Conservation (phyloP, 495 filamentous ascomycete genomes). For the Penicillium crystallinum region DNA sequence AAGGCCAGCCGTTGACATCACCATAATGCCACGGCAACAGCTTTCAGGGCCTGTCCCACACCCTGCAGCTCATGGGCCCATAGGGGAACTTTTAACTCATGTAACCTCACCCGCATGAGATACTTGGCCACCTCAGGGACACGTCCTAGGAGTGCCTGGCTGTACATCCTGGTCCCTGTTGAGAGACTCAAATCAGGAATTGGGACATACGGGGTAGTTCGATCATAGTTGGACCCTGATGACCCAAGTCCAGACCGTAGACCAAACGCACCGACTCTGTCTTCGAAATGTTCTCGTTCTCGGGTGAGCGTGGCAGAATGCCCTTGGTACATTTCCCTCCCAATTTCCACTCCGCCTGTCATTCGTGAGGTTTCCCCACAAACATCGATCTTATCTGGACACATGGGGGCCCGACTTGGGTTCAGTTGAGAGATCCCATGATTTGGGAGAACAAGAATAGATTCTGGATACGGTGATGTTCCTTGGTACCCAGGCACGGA, state of each 20-base stretch:
- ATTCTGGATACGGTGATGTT: not conserved
- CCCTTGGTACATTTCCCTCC: too few relatives aligned
- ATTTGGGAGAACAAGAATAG: not conserved
- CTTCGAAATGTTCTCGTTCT: too few relatives aligned
- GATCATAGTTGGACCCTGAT: not conserved
- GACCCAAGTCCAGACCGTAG: too few relatives aligned
- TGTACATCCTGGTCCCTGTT: not conserved
- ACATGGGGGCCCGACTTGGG: not conserved
- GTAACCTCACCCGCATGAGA: slow-evolving; percentile 23
- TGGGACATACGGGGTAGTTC: too few relatives aligned
- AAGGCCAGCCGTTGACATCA: not conserved
- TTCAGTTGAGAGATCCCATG: too few relatives aligned
- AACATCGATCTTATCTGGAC: slow-evolving; percentile 8
- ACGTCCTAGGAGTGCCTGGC: not conserved
- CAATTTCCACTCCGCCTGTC: slow-evolving; percentile 2
- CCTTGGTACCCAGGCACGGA: not conserved
- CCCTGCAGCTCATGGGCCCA: slow-evolving; percentile 1
- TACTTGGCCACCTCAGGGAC: not conserved
- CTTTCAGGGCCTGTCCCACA: not conserved
- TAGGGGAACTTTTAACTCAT: not conserved
- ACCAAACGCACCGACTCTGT: too few relatives aligned
- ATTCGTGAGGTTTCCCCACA: slow-evolving; percentile 30
- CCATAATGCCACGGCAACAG: not conserved
- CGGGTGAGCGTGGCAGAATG: too few relatives aligned
- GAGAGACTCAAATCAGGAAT: too few relatives aligned